A percentile compares a stretch with the other conserved stretches of the same genome.
phyloP scores from a whole-genome alignment of 805 yeast genomes.

The Kodamaea kaohsiungensis region DNA sequence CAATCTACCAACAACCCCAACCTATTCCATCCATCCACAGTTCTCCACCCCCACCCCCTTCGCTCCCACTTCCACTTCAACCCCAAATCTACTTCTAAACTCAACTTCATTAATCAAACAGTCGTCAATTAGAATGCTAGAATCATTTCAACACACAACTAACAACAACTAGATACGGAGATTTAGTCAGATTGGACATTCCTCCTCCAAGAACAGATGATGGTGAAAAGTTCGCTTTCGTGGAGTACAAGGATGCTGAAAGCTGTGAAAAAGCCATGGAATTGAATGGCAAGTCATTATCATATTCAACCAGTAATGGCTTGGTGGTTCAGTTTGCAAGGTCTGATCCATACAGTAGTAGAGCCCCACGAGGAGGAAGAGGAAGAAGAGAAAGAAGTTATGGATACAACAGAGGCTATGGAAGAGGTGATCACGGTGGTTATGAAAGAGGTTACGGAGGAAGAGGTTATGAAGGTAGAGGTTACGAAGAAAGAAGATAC shows the following conservation, averaged over 20 bases:
- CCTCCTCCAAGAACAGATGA: conserved; percentile 64
- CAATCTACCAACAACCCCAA: no score
- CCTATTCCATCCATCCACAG: background rate
- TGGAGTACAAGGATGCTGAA: conserved; percentile 52
- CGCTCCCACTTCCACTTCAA: no score
- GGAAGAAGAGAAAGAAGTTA: background rate
- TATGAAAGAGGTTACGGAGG: background rate
- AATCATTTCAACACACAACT: conserved; percentile 5
- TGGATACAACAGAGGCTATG: background rate
- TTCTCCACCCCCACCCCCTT: no score
- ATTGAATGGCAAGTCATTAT: conserved; percentile 46
- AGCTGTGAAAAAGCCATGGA: conserved; percentile 57
- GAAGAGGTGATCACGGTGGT: background rate
- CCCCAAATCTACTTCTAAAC: conserved; percentile 1
- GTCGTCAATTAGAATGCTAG: conserved; percentile 1
- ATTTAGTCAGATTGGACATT: conserved; percentile 57
- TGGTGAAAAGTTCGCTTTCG: conserved; percentile 64
- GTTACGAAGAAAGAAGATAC: background rate
- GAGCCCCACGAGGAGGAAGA: conserved; percentile 26
- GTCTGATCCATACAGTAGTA: conserved; percentile 49
- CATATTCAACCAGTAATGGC: conserved; percentile 41
- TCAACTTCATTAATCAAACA: conserved; percentile 3
- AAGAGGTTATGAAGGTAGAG: conserved; percentile 1
- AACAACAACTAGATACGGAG: conserved; percentile 47
- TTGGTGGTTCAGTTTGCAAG: conserved; percentile 57